Evolutionary conservation across 2,329 filamentous ascomycete species (phyloP), one percentile per base, ranked within the genome.

Genomic region (Diaporthe sp.): DNA sequence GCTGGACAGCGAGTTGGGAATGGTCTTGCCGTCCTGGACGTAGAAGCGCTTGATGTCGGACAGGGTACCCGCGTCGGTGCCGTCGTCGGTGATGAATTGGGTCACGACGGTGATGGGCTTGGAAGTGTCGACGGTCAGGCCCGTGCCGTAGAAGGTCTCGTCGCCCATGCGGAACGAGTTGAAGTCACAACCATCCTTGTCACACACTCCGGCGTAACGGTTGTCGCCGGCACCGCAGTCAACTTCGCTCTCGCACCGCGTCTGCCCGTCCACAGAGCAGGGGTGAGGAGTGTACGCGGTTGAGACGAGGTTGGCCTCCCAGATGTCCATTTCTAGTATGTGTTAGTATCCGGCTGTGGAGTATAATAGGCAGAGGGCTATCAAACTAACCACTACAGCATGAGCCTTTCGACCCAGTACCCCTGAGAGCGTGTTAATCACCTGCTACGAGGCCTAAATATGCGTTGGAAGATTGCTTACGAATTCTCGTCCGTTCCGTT

Each of bases 181-280:
- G 86, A 90, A 91, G 81, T 91, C 90, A 78, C 90, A 92, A 87
- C 92, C 91, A 77, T 91, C 89, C 76, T 89, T 88, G 82, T 93
- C 92, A 83, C 92, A 93, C 55, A 88, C 83, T 74, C 90, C 90
- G 17, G 81, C 84, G 81, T 91, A 92, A 78, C 90, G 89, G 77
- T 87, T 80, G 6, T 83, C 85, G 79, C 86, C 88, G 34, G 86
- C 85, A 71, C 87, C 89, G 72, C 89, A 89, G 78, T 88, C 90
- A 20, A 77, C 78, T 70, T 84, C 82, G 51, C 84, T 82, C 1
- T 80, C 81, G 85, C 89, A 91, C 25, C 79, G 77, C 57, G 79
- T 75, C 79, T 83, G 85, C 75, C 86, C 87, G 34, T 84, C 79
- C 25, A 82, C 82, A 73, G 84, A 84, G 85, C 91, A 92, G 28